A percentile compares a stretch with the other conserved stretches of the same genome.
phyloP scores from a whole-genome alignment of 2,329 filamentous ascomycete species.

The Sordariomycetes sp. region DNA sequence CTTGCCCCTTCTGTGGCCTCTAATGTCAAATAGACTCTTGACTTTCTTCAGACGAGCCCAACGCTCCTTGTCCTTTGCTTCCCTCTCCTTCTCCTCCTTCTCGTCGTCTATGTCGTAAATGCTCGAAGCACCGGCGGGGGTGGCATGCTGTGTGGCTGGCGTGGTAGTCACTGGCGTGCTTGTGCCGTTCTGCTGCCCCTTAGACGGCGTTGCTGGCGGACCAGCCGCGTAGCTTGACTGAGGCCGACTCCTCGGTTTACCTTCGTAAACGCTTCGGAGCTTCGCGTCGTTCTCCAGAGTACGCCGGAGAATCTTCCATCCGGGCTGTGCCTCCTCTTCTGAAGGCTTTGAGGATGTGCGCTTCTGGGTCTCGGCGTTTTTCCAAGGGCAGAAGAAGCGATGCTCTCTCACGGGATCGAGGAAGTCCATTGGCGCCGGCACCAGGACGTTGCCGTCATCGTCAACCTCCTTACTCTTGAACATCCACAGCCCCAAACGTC shows the following conservation, averaged over 20 bases:
- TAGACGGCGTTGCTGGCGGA: slow-evolving; percentile 2
- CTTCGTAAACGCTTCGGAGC: slow-evolving; percentile 29
- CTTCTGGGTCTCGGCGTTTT: slow-evolving; percentile 54
- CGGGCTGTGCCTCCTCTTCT: slow-evolving; percentile 29
- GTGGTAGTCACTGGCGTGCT: neutral
- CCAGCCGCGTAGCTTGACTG: neutral
- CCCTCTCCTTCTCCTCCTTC: slow-evolving; percentile 34
- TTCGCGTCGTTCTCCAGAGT: slow-evolving; percentile 51
- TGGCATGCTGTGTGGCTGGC: neutral
- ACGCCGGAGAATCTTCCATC: slow-evolving; percentile 45
- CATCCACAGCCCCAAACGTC: slow-evolving; percentile 87
- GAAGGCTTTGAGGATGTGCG: slow-evolving; percentile 19
- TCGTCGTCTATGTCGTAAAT: slow-evolving; percentile 9
- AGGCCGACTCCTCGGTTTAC: slow-evolving; percentile 1
- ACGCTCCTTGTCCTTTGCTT: slow-evolving; percentile 59
- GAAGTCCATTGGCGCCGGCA: slow-evolving; percentile 53
- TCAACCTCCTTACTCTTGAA: slow-evolving; percentile 69
- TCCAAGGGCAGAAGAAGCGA: slow-evolving; percentile 78
- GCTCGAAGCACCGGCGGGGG: too few species aligned
- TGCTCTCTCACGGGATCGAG: slow-evolving; percentile 66
- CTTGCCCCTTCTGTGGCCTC: slow-evolving; percentile 40
- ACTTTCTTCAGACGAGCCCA: slow-evolving; percentile 64
- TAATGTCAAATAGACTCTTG: slow-evolving; percentile 62
- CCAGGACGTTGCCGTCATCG: slow-evolving; percentile 39
- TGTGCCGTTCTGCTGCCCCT: neutral